Evolutionary conservation across 1,284 basidiomycete genomes (phyloP), one percentile per base, ranked within the genome.

Genomic region (Sporisorium reilianum): DNA sequence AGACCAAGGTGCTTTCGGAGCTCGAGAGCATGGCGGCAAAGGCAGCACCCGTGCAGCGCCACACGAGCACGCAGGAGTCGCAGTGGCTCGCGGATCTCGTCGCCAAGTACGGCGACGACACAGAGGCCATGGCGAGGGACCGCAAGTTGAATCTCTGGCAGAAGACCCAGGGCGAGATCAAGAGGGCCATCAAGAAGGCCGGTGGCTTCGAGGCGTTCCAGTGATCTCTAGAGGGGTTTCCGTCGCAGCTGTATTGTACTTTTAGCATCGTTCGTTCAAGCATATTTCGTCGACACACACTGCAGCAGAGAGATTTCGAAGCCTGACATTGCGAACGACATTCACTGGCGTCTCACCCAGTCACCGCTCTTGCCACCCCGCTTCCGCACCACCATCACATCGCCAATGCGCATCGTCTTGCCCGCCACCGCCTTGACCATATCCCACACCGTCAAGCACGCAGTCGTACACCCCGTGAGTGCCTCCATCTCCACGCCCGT

Each of bases 401-500:
- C 89, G 32, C 80, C 80, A 11, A 87, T 85, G 16, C 68, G 50
- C 93, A 94, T 95, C 60, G 93, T 91, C 81, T 89, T 89, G 20
- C 93, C 93, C 4, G 91, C 92, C 1, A 94, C 90, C 7, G 92
- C 92, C 85, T 95, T 95, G 45, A 93, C 87, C 93, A 95, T 95
- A 82, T 95, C 94, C 93, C 93, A 95, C 22, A 94, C 89, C 0
- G 93, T 93, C 67, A 94, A 86, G 44, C 92, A 87, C 5, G 91
- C 91, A n/a, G 91, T 87, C 5, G 90, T 91, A 14, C 92, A 92
- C 22, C 90, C 91, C 23, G 91, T 93, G 63, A 95, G 83, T n/a
- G 93, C 94, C 86, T 95, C 93, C 93, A 95, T 95, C 87, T 95
- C 93, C 25, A 95, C 93, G 0, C 93, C 93, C 89, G 80, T 82